Percentiles rank a stretch among this genome's conserved stretches.
phyloP scores from a whole-genome alignment of 179 eudicot genomes.

The Corrigiola litoralis region DNA sequence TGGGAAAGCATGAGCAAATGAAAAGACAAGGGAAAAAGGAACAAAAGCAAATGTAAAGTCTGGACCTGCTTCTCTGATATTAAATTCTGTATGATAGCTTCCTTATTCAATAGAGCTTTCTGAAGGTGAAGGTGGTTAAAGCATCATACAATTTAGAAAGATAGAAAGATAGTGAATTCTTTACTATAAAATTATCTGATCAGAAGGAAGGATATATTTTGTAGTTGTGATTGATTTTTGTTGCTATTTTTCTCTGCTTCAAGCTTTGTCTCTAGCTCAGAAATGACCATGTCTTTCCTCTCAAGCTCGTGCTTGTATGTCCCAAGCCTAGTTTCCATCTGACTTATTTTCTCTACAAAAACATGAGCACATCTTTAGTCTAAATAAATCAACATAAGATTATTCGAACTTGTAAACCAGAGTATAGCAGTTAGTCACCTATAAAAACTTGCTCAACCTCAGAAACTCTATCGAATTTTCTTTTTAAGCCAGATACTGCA shows the following conservation, averaged over 20 bases:
- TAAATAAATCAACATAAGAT: constrained; percentile 4
- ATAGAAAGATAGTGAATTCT: not conserved
- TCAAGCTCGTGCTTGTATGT: constrained; percentile 37
- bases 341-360: constrained; percentile 39
- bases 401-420: constrained; percentile 1
- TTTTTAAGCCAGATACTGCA: constrained; percentile 51
- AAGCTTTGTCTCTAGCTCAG: constrained; percentile 41
- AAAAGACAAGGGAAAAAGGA: not conserved
- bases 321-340: constrained; percentile 42
- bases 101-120: constrained; percentile 43
- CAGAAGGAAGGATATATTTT: constrained; percentile 46
- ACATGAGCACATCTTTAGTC: constrained; percentile 10
- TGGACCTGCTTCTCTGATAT: constrained; percentile 49
- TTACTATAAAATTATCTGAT: not conserved
- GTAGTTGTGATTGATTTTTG: constrained; percentile 24
- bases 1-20: not conserved
- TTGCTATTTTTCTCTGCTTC: constrained; percentile 34
- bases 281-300: constrained; percentile 37
- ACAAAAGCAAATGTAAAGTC: not conserved
- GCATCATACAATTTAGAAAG: constrained; percentile 2
- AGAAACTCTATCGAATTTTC: constrained; percentile 41
- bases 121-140: constrained; percentile 53
- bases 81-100: constrained; percentile 40
- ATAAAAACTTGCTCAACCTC: constrained; percentile 39
- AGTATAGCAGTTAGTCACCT: constrained; percentile 33